phyloP scores from a whole-genome alignment of 805 yeast species.

The Teunomyces aglyptinius region DNA sequence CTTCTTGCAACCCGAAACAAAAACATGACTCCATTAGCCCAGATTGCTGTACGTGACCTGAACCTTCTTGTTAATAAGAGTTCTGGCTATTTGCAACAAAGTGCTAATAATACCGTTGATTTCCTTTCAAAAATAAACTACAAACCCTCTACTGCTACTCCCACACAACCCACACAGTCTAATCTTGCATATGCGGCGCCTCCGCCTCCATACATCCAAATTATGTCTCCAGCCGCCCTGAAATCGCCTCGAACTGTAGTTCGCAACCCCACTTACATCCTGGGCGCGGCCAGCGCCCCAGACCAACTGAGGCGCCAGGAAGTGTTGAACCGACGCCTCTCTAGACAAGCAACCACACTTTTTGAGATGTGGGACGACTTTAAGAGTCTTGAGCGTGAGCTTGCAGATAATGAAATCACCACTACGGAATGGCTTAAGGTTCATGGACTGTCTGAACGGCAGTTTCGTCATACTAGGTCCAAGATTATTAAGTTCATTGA shows the following conservation, averaged over 20 bases:
- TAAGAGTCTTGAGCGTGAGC: slow-evolving; percentile 23
- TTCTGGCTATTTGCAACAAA: slow-evolving; percentile 11
- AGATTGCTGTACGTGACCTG: slow-evolving; percentile 14
- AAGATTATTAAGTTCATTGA: slow-evolving; percentile 29
- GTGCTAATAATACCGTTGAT: slow-evolving; percentile 16
- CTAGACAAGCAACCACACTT: slow-evolving; percentile 26
- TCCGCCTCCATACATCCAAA: slow-evolving; percentile 5
- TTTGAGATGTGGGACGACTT: slow-evolving; percentile 37
- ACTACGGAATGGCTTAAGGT: slow-evolving; percentile 30
- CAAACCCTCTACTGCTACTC: slow-evolving; percentile 1
- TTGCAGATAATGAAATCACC: slow-evolving; percentile 22
- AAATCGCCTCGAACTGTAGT: neutral
- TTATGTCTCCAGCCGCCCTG: neutral
- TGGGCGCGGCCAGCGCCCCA: too few relatives aligned
- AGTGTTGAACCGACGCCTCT: slow-evolving; percentile 22
- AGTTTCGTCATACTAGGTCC: slow-evolving; percentile 26
- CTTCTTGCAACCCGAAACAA: slow-evolving; percentile 12
- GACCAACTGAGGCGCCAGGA: slow-evolving; percentile 16
- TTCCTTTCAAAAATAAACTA: slow-evolving; percentile 15
- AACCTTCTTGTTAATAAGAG: neutral
- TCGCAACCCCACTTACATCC: neutral
- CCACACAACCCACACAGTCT: slow-evolving; percentile 3
- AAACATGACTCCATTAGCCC: slow-evolving; percentile 13
- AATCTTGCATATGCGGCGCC: slow-evolving; percentile 6
- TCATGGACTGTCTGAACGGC: slow-evolving; percentile 29